Percentiles rank a stretch among this genome's conserved stretches.
Conservation (phyloP, 176 grass and related monocot genomes). For the Themeda triandra region DNA sequence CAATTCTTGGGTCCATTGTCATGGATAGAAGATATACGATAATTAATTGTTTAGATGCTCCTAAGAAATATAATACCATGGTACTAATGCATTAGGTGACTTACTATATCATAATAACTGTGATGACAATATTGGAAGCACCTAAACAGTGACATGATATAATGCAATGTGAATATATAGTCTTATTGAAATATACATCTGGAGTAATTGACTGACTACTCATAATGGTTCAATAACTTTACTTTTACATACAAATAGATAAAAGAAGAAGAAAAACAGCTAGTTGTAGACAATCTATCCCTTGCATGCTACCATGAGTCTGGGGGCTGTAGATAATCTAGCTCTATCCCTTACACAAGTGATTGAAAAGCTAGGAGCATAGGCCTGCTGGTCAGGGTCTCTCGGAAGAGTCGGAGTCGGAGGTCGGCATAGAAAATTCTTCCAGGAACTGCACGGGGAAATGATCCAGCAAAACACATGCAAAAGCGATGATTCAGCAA, state of each 20-base stretch:
- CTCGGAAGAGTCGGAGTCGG: too few relatives aligned
- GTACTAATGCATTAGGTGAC: too few relatives aligned
- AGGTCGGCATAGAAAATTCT: constrained; percentile 20
- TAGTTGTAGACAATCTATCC: background rate
- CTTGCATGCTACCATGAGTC: background rate
- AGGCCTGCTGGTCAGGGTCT: background rate
- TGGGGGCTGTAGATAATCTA: constrained; percentile 26
- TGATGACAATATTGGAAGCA: too few relatives aligned
- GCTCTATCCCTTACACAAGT: background rate
- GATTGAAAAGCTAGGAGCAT: background rate
- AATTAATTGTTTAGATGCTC: too few relatives aligned
- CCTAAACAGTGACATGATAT: too few relatives aligned
- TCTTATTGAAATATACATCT: too few relatives aligned
- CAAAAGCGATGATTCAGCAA: constrained; percentile 4
- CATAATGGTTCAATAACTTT: constrained; percentile 9
- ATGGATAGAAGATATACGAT: too few relatives aligned
- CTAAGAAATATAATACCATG: too few relatives aligned
- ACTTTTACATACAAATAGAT: background rate
- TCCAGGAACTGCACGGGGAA: background rate
- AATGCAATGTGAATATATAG: too few relatives aligned
- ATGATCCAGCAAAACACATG: background rate
- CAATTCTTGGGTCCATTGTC: too few relatives aligned
- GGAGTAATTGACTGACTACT: too few relatives aligned
- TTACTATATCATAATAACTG: too few relatives aligned
- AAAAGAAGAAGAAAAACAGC: background rate